Evolutionary conservation across 305 asterid genomes (phyloP), one percentile per base, ranked within the genome.

Genomic region (Fraxinus nigra): DNA sequence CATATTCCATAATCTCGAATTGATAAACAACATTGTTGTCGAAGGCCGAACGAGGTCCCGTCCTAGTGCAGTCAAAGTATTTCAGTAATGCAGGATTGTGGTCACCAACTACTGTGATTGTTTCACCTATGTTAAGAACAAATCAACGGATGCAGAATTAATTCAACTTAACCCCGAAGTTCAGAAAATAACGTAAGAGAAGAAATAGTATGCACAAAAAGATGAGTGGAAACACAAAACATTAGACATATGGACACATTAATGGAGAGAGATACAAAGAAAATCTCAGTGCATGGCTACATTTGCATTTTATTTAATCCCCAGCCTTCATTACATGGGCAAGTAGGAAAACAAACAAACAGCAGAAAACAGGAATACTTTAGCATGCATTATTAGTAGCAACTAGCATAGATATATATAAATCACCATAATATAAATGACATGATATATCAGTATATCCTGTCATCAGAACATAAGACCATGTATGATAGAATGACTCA

Each of bases 21-120:
- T 96, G 99, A 90, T 90, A 93, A 85, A 96, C 98, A 85, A 96
- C 98, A 85, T 96, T 91, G 90, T 89, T 84, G 87, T 96, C 99
- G 78, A 96, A 96, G 77, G 99, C 99, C 22, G 99, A 96, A 83
- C 99, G 99, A 82, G 99, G 99, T 83, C 99, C 99, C 80, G 99
- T 93, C 83, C 99, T 91, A 20, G 99, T 94, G 93, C 97, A 94
- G 78, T 96, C 99, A 83, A 94, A 96, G 82, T 89, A 96, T 85
- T 89, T 96, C 90, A 96, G 82, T 40, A 96, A 87, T 72, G 92
- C 91, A 79, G 98, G 92, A 87, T 96, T 78, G 78, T 96, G 99
- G 87, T 96, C 99, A 85, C 99, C 99, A 32, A 96, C 99, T 81
- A 96, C 92, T 38, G 99, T 96, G 79, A 96, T 87, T 5, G 99